Evolutionary conservation across 768 basidiomycete genomes (phyloP).

Genomic region (Mycena crocata): DNA sequence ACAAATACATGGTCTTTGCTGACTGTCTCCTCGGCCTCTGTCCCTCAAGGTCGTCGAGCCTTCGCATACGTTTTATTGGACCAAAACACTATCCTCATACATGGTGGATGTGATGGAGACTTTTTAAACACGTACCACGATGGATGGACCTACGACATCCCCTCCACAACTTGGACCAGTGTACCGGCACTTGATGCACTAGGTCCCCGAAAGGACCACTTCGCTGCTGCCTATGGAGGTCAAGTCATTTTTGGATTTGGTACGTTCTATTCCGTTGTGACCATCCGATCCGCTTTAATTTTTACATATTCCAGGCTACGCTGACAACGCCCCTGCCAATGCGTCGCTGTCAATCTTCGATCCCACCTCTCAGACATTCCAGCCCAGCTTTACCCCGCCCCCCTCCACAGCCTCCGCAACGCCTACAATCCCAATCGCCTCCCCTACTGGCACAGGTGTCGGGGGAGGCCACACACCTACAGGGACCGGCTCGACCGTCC

Average conservation of each 20-base stretch:
- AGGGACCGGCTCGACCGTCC: conserved; percentile 27
- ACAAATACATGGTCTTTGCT: conserved; percentile 63
- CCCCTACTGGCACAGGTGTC: conserved; percentile 41
- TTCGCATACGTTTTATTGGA: conserved; percentile 67
- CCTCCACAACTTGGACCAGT: conserved; percentile 69
- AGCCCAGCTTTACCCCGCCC: conserved; percentile 55
- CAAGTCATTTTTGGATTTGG: conserved; percentile 84
- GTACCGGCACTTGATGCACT: conserved; percentile 65
- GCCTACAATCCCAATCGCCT: conserved; percentile 46
- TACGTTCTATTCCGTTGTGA: conserved; percentile 47
- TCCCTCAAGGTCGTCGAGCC: conserved; percentile 71
- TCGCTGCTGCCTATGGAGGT: conserved; percentile 69
- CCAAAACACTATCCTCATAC: conserved; percentile 72
- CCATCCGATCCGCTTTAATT: background rate
- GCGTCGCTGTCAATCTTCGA: conserved; percentile 68
- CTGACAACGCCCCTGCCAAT: conserved; percentile 61
- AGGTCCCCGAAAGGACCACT: conserved; percentile 78
- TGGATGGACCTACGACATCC: conserved; percentile 79
- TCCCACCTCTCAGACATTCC: conserved; percentile 54
- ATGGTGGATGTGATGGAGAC: conserved; percentile 77
- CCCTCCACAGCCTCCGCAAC: conserved; percentile 38
- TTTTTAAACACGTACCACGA: conserved; percentile 67
- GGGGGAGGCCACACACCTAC: conserved; percentile 11
- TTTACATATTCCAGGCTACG: conserved; percentile 60
- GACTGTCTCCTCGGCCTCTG: conserved; percentile 47